phyloP scores from a whole-genome alignment of 805 yeast genomes.

The Suhomyces faveliae region DNA sequence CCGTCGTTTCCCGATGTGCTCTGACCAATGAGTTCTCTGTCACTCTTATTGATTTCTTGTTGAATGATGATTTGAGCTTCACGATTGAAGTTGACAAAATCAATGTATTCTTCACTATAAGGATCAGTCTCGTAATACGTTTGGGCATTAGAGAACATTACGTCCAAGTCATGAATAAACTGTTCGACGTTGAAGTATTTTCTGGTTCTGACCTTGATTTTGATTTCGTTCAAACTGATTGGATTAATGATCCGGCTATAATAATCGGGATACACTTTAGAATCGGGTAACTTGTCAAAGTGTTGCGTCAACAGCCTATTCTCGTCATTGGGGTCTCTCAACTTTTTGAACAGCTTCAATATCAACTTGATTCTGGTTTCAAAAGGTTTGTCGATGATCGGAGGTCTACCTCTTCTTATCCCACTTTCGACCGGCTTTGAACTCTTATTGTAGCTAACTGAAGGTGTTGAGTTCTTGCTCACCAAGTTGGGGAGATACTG shows the following conservation, averaged over 20 bases:
- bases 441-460: background rate
- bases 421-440: slow-evolving; percentile 37
- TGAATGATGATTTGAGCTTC: slow-evolving; percentile 57
- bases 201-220: slow-evolving; percentile 81
- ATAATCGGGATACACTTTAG: slow-evolving; percentile 52
- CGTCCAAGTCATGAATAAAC: slow-evolving; percentile 73
- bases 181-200: slow-evolving; percentile 73
- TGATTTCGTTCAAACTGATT: slow-evolving; percentile 67
- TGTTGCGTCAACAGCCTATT: slow-evolving; percentile 53
- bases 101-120: slow-evolving; percentile 56
- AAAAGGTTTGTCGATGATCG: slow-evolving; percentile 85
- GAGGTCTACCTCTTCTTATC: slow-evolving; percentile 84
- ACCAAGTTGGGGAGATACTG: background rate
- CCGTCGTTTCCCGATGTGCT: slow-evolving; percentile 46
- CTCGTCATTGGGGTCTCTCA: slow-evolving; percentile 50
- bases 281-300: slow-evolving; percentile 83
- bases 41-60: slow-evolving; percentile 77
- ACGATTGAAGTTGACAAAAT: slow-evolving; percentile 61
- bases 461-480: background rate
- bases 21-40: slow-evolving; percentile 59
- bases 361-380: slow-evolving; percentile 90
- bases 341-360: slow-evolving; percentile 75
- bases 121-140: slow-evolving; percentile 52
- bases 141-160: slow-evolving; percentile 74
- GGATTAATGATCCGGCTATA: slow-evolving; percentile 57